Base-by-base conservation (phyloP, 1,284 basidiomycete genomes). In the Hymenochaete sp. region DNA sequence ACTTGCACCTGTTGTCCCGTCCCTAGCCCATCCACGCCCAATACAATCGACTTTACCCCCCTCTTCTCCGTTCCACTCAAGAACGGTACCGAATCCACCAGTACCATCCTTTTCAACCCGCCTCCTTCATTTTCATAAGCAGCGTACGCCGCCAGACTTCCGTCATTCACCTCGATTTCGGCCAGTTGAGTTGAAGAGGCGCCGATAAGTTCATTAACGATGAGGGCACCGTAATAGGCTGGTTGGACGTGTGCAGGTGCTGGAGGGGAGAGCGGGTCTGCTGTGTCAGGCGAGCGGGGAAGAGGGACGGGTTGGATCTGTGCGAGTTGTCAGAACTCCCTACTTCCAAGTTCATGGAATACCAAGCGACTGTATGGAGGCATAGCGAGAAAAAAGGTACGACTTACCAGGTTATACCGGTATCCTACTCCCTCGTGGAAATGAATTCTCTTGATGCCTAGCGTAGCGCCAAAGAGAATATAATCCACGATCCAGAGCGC, bases 401-500 rank as follows among this genome's bases (percentile, higher is more conserved):
- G 8, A 57, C 62, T 55, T 43, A 67, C 66, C 45, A 68, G 60
- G 57, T 68, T 69, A 52, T 71, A 71, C 50, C 62, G 64, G 57
- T 63, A 71, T 0, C 70, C 69, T 32, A 69, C 56, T 19, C 65
- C 67, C 48, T 70, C 59, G 47, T 70, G 67, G 59, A 67, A 70
- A 56, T 62, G 62, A 2, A 64, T 38, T 35, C 65, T 57, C 5
- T 51, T 45, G 29, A 70, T 61, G 3, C 67, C 66, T 1, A 68
- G 52, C 13, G 60, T 56, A 1, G 66, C 62, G 1, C 65, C 63
- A 46, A 64, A 78, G 4, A 86, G 61, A 1, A 70, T 64, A 56
- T 83, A 82, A 56, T 84, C 80, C 47, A 82, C 62, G 1, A 70
- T 66, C 82, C 82, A 84, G 19, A 86, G 60, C 13, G 79, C 76